phyloP scores from a whole-genome alignment of 805 yeast species.

The Yarrowia sp. region DNA sequence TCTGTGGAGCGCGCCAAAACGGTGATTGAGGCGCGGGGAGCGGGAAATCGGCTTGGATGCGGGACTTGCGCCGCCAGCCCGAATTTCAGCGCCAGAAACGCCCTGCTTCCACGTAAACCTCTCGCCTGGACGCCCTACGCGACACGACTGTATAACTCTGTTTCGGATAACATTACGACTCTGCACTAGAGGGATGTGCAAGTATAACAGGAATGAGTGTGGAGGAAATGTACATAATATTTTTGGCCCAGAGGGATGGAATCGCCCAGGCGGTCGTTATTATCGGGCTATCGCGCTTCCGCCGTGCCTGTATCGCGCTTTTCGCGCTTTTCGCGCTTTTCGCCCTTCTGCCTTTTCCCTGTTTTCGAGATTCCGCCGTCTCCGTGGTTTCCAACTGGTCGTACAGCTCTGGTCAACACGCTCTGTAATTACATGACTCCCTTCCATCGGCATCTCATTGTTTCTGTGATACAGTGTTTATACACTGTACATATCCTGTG shows the following conservation, averaged over 20 bases:
- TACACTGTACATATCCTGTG: slow-evolving; percentile 21
- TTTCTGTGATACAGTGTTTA: slow-evolving; percentile 6
- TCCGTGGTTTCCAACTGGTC: too few relatives aligned
- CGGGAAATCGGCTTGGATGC: not conserved
- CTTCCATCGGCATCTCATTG: slow-evolving; percentile 1
- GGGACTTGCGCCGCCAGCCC: too few relatives aligned
- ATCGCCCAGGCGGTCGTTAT: not conserved
- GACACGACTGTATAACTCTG: slow-evolving; percentile 14
- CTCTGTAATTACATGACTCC: slow-evolving; percentile 3
- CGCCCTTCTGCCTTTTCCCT: too few relatives aligned
- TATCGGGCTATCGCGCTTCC: not conserved
- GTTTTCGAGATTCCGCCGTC: too few relatives aligned
- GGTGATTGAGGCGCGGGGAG: not conserved
- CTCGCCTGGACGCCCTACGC: not conserved
- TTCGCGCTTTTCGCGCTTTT: too few relatives aligned
- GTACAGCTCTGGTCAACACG: not conserved
- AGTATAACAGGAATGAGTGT: slow-evolving; percentile 25
- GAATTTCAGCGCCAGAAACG: not conserved
- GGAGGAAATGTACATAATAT: slow-evolving; percentile 6
- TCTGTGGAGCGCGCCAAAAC: not conserved
- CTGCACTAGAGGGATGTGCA: slow-evolving; percentile 27
- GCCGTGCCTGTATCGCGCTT: too few relatives aligned
- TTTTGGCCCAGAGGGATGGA: not conserved
- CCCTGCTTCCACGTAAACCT: not conserved
- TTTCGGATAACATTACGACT: not conserved